Percentiles rank a stretch among this genome's conserved stretches.
Evolutionary conservation across 345 rosid genomes (phyloP).

Genomic region (Carallia pectinifolia): DNA sequence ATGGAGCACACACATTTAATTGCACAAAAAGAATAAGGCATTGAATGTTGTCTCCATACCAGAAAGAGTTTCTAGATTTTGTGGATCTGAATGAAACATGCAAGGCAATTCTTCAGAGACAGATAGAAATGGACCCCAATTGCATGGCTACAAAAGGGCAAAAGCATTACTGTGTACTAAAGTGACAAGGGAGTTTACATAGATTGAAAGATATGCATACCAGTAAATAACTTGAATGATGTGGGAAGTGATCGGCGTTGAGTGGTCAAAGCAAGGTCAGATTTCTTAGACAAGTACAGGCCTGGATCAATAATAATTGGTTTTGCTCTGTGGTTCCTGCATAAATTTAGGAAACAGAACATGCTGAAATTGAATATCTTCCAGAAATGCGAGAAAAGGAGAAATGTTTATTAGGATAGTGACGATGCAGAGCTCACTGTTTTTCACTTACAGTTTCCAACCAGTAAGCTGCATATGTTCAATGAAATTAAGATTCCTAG

Average conservation of each 20-base stretch:
- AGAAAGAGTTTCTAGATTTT: neutral
- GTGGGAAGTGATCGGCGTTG: conserved; percentile 91
- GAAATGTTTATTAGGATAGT: neutral
- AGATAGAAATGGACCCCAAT: neutral
- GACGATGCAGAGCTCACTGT: neutral
- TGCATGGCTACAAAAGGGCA: neutral
- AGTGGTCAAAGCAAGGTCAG: conserved; percentile 78
- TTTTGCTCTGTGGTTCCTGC: conserved; percentile 81
- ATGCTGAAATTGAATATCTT: neutral
- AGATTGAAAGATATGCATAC: conserved; percentile 29
- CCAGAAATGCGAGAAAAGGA: neutral
- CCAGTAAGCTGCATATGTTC: conserved; percentile 76
- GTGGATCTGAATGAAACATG: neutral
- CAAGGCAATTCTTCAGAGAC: neutral
- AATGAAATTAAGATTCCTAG: conserved; percentile 73
- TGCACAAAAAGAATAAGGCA: neutral
- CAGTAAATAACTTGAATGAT: conserved; percentile 83
- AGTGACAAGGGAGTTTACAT: conserved; percentile 11
- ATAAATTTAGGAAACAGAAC: conserved; percentile 12
- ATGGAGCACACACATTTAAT: neutral
- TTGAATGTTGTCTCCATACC: neutral
- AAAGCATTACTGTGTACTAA: neutral
- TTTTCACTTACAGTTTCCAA: conserved; percentile 83
- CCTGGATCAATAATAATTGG: conserved; percentile 95
- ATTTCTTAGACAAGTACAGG: conserved; percentile 83